These are phyloP conservation scores for Nepenthes mirabilis DNA, from an alignment of 148 eudicot species.

Conservation along the genomic window DNA sequence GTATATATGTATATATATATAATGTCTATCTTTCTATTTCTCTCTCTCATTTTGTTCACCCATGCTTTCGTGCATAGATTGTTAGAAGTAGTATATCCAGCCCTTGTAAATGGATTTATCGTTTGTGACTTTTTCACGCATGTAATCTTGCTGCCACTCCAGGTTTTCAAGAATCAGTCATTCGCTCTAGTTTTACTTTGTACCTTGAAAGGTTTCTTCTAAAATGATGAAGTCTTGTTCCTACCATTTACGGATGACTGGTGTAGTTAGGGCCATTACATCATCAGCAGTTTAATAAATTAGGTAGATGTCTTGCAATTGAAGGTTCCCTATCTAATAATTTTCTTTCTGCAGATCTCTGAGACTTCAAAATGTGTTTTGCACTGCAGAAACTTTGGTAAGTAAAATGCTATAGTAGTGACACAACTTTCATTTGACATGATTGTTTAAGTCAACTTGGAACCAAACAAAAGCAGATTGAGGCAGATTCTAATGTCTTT, in stretches of 20 bases:
- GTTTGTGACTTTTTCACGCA: too few relatives aligned
- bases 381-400: slow-evolving; percentile 61
- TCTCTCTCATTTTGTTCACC: neutral
- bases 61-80: too few relatives aligned
- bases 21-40: neutral
- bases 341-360: slow-evolving; percentile 40
- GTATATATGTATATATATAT: too few relatives aligned
- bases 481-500: neutral
- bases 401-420: slow-evolving; percentile 20
- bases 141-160: too few relatives aligned
- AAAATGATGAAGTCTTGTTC: too few relatives aligned
- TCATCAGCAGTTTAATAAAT: neutral
- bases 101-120: too few relatives aligned
- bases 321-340: slow-evolving; percentile 1
- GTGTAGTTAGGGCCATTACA: neutral
- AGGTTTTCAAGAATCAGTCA: too few relatives aligned
- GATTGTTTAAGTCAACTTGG: slow-evolving; percentile 1
- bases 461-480: too few relatives aligned
- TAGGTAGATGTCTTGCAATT: neutral
- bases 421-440: neutral
- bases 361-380: slow-evolving; percentile 72
- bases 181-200: too few relatives aligned
- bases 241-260: too few relatives aligned
- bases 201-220: too few relatives aligned
- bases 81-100: too few relatives aligned